These are phyloP conservation scores for Lumnitzera racemosa DNA, from an alignment of 345 rosid genomes.

Conservation along the genomic window DNA sequence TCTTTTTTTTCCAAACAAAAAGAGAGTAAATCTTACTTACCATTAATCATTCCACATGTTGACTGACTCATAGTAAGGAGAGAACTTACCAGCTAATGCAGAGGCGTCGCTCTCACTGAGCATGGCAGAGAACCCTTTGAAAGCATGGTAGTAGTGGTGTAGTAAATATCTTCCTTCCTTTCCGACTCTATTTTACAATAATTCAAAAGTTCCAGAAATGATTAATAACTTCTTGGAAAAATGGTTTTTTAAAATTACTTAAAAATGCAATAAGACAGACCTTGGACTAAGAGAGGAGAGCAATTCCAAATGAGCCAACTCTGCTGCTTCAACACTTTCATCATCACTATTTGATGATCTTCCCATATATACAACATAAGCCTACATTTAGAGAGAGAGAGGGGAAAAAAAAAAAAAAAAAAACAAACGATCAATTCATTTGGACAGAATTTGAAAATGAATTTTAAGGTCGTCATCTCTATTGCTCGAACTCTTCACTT, in stretches of 20 bases:
- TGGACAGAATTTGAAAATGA: background rate
- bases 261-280: constrained; percentile 5
- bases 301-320: constrained; percentile 34
- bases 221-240: background rate
- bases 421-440: too few relatives aligned
- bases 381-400: constrained; percentile 19
- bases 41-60: too few relatives aligned
- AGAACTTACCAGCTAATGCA: constrained; percentile 36
- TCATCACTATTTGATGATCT: constrained; percentile 24
- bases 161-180: constrained; percentile 32
- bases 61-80: too few relatives aligned
- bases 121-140: constrained; percentile 75
- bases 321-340: constrained; percentile 15
- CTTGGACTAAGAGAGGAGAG: constrained; percentile 44
- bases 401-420: background rate
- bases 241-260: background rate
- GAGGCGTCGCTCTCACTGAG: constrained; percentile 67
- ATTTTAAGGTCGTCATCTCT: background rate
- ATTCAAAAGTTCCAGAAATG: constrained; percentile 3
- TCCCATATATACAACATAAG: constrained; percentile 69
- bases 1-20: too few relatives aligned
- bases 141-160: constrained; percentile 56
- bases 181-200: constrained; percentile 13
- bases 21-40: too few relatives aligned
- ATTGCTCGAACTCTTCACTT: too few relatives aligned